Conservation (phyloP, 1,284 basidiomycete genomes). For the Pyrrhoderma noxium region DNA sequence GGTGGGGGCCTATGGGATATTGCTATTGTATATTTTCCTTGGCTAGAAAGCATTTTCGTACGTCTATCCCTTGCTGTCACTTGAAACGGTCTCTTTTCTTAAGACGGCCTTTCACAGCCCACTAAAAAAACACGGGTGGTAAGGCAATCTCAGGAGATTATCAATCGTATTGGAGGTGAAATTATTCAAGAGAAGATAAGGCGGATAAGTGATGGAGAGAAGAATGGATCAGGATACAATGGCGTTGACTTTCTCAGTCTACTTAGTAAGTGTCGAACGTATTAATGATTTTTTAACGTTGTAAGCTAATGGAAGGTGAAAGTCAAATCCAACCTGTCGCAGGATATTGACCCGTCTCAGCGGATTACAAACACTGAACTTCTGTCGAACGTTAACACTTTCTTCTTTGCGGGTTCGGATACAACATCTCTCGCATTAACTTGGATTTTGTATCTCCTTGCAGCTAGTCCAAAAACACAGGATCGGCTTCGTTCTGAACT, state of each 20-base stretch:
- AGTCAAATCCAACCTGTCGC: constrained; percentile 71
- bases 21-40: constrained; percentile 55
- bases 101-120: constrained; percentile 37
- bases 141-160: constrained; percentile 49
- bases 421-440: constrained; percentile 73
- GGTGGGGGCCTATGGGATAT: constrained; percentile 38
- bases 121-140: constrained; percentile 44
- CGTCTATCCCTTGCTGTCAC: constrained; percentile 24
- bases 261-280: constrained; percentile 40
- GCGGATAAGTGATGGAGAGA: constrained; percentile 47
- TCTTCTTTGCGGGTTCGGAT: constrained; percentile 33
- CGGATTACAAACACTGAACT: constrained; percentile 64
- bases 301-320: not conserved
- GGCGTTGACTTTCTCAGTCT: constrained; percentile 64
- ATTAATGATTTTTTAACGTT: not conserved
- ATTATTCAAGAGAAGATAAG: constrained; percentile 64
- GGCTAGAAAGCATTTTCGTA: constrained; percentile 51
- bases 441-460: constrained; percentile 69
- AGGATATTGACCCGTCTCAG: constrained; percentile 54
- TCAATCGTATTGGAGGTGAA: constrained; percentile 57
- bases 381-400: constrained; percentile 26
- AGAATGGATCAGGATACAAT: constrained; percentile 37
- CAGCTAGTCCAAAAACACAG: constrained; percentile 57
- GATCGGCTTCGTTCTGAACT: constrained; percentile 57
- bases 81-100: constrained; percentile 10